These are phyloP conservation scores for Alectoria sarmentosa DNA, from an alignment of 495 filamentous ascomycete genomes.

Conservation along the genomic window DNA sequence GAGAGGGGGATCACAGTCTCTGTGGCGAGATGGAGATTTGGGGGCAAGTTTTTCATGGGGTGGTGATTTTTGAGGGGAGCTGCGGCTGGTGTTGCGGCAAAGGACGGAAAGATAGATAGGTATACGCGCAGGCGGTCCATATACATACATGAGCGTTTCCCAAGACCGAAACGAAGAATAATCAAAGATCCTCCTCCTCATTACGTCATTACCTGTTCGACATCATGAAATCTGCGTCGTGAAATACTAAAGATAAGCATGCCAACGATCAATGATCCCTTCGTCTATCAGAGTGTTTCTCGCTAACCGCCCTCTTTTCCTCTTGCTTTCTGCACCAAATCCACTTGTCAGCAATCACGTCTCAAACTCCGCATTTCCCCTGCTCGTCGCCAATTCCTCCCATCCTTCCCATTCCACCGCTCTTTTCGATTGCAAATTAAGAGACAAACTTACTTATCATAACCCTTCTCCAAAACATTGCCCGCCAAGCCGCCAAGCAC, in stretches of 20 bases:
- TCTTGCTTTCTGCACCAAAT: slow-evolving; percentile 1
- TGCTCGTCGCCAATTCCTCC: background rate
- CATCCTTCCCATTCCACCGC: background rate
- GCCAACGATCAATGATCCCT: background rate
- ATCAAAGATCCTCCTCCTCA: background rate
- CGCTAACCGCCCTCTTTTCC: background rate
- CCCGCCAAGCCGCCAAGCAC: slow-evolving; percentile 11
- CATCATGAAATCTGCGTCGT: background rate
- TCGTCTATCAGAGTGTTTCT: slow-evolving; percentile 3
- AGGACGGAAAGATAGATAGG: background rate
- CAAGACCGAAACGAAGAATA: background rate
- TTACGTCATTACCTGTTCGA: background rate
- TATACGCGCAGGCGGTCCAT: too few species aligned
- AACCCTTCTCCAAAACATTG: slow-evolving; percentile 9
- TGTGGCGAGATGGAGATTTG: too few species aligned
- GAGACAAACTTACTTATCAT: slow-evolving; percentile 1
- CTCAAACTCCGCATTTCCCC: background rate
- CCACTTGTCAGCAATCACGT: background rate
- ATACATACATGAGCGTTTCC: too few species aligned
- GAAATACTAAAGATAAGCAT: background rate
- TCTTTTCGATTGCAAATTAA: background rate
- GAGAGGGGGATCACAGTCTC: too few species aligned
- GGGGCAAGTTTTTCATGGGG: too few species aligned
- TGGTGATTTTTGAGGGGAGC: too few species aligned
- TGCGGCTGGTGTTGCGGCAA: background rate